Base-by-base conservation (phyloP, 192 early-diverging fungal genomes). In the Jimgerdemannia lactiflua region DNA sequence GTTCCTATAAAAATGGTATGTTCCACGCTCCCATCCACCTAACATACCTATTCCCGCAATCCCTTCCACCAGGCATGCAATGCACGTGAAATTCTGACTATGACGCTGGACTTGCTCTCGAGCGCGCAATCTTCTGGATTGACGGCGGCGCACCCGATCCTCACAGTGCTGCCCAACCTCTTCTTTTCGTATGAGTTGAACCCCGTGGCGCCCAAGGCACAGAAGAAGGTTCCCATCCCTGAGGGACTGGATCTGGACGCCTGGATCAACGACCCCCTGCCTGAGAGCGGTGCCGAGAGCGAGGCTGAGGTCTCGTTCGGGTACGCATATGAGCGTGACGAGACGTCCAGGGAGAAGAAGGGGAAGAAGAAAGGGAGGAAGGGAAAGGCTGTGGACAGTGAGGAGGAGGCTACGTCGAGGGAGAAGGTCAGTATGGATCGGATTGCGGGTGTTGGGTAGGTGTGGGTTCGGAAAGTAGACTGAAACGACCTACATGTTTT, bases 131-230 rank as follows among this genome's bases (percentile, higher is more conserved):
- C 19, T 68, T 75, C 3, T 77, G 29, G 29, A 29, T 29, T 29
- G 29, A 29, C 78, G 20, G 42, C 74, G 14, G 77, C 87, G 3
- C 88, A 90, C 42, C 69, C 73, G 3, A 69, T 93, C 42, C 82
- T 91, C 54, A 74, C 80, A 59, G 87, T 89, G 6, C 82, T 96
- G n/a, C 83, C 86, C 4, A 77, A 77, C 14, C 72, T 94, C 42
- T 97, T 93, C 78, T 89, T 94, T 72, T 86, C 80, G 8, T 94
- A 92, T 69, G 97, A 96, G 64, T 85, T 99, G 17, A 97, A 95
- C 70, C 96, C 96, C 2, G 95, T 99, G 0, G 94, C 94, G 14
- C 86, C 91, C 3, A 93, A 93, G 59, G 97, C 97, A 0, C 97
- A 99, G 82, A 88, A 86, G 73, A 93, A 94, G 77, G 95, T 99